Conservation (phyloP, 176 grass and related monocot species). For the Phoenix roebelenii region DNA sequence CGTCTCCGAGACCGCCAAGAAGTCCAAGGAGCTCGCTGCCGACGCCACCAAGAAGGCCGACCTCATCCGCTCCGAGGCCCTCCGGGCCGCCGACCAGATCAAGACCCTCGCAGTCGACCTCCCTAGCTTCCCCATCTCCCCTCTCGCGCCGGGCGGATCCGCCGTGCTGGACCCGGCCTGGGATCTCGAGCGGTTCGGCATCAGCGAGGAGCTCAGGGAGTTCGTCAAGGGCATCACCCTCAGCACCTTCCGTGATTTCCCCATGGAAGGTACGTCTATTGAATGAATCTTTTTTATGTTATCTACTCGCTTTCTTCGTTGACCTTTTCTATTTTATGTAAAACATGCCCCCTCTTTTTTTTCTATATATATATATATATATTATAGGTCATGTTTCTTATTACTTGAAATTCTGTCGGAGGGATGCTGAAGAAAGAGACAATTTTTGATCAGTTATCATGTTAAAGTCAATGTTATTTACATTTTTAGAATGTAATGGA, state of each 20-base stretch:
- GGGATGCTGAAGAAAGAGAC: too few relatives aligned
- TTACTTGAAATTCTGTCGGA: too few relatives aligned
- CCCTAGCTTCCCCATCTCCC: slow-evolving; percentile 49
- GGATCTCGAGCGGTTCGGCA: slow-evolving; percentile 55
- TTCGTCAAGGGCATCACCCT: slow-evolving; percentile 90
- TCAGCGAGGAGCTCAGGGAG: slow-evolving; percentile 82
- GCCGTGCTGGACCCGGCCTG: slow-evolving; percentile 19
- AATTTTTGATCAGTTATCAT: too few relatives aligned
- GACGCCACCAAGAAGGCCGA: slow-evolving; percentile 96
- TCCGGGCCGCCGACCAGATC: slow-evolving; percentile 70
- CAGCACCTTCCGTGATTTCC: slow-evolving; percentile 91
- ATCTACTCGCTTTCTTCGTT: too few relatives aligned
- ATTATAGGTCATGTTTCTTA: too few relatives aligned
- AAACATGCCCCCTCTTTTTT: too few relatives aligned
- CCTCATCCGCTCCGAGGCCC: slow-evolving; percentile 34
- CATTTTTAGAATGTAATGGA: background rate
- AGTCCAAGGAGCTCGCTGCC: slow-evolving; percentile 72
- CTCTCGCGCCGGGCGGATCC: slow-evolving; percentile 29
- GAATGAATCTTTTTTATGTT: slow-evolving; percentile 7
- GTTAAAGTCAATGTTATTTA: background rate
- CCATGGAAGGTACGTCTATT: slow-evolving; percentile 56
- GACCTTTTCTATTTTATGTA: too few relatives aligned
- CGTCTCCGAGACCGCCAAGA: slow-evolving; percentile 75
- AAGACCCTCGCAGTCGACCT: slow-evolving; percentile 75
- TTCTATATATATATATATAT: too few relatives aligned